Evolutionary conservation across 2,329 filamentous ascomycete genomes (phyloP), one percentile per base, ranked within the genome.

Genomic region (Fusarium devonianum): DNA sequence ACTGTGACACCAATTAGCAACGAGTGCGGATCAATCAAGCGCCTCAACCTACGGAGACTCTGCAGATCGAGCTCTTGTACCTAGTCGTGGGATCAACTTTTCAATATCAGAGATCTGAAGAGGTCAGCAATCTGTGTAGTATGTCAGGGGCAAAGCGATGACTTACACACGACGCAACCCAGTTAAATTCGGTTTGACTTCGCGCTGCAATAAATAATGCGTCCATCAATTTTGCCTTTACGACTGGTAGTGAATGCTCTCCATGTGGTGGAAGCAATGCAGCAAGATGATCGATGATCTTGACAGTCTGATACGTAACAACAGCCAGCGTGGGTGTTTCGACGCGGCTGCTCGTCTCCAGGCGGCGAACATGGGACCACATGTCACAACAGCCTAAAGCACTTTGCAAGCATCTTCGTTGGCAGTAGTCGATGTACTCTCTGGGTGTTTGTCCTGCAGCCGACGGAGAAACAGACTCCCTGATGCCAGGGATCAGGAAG

Each of bases 401-500:
- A 0, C 51, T 51, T 3, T 59, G 53, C 0, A 64, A 2, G 1
- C 61, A 64, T 1, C 23, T 38, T 1, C 46, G 48, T 11, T 64
- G 62, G 3, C 59, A 64, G 7, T 61, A 57, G 16, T 58, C 40
- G 7, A 53, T 47, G 9, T 56, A 64, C 1, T 49, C 49, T 2
- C 21, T 17, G 1, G 61, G 59, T 0, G 61, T 64, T 7, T 53
- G 46, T 0, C 8, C 11, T 7, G 51, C 14, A 2, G 54, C 59
- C 10, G 57, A 56, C 4, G 47, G n/a, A 0, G 54, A 64, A 0
- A 64, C 57, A 0, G 49, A 41, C 5, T 68, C 66, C 4, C 61
- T 48, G 0, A 68, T 67, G 0, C 60, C 65, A 0, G 65, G 61
- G 0, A 67, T 62, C 0, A 67, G 21, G 1, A 68, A 67, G 0